phyloP scores from a whole-genome alignment of 2,329 filamentous ascomycete species.

The Pseudocercospora ulei region DNA sequence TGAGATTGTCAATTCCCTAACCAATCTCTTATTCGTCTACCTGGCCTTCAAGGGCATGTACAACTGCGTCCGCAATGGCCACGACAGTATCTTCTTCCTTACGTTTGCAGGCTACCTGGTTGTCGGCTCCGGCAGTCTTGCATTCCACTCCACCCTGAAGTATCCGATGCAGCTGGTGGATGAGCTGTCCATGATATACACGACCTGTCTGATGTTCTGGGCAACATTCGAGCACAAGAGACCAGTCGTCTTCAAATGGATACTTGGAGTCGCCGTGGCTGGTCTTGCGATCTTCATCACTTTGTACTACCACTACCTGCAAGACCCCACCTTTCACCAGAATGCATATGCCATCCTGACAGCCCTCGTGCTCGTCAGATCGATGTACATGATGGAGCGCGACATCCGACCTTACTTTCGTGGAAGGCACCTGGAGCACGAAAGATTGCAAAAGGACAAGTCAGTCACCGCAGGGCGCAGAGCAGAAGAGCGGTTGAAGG shows the following conservation, averaged over 20 bases:
- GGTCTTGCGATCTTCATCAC: constrained; percentile 56
- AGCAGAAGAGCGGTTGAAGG: constrained; percentile 41
- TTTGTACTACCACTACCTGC: constrained; percentile 68
- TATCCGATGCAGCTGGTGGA: constrained; percentile 64
- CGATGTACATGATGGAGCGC: constrained; percentile 67
- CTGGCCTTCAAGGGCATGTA: constrained; percentile 65
- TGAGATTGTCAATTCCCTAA: constrained; percentile 69
- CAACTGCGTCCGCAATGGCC: constrained; percentile 60
- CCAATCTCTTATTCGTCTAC: constrained; percentile 71
- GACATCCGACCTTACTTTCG: constrained; percentile 50
- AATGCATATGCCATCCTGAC: constrained; percentile 67
- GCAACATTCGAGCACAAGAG: constrained; percentile 65
- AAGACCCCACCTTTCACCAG: constrained; percentile 76
- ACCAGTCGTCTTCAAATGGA: constrained; percentile 42
- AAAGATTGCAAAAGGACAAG: constrained; percentile 28
- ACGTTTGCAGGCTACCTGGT: constrained; percentile 53
- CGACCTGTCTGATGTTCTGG: constrained; percentile 59
- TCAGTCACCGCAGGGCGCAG: constrained; percentile 27
- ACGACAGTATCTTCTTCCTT: constrained; percentile 66
- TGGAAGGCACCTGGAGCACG: constrained; percentile 36
- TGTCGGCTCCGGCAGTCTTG: constrained; percentile 53
- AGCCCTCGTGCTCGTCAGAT: constrained; percentile 57
- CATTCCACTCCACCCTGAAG: constrained; percentile 56
- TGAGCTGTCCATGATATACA: constrained; percentile 63
- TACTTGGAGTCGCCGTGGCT: constrained; percentile 51